Evolutionary conservation across 2,329 filamentous ascomycete genomes (phyloP).

Genomic region (Ophiostoma montium): DNA sequence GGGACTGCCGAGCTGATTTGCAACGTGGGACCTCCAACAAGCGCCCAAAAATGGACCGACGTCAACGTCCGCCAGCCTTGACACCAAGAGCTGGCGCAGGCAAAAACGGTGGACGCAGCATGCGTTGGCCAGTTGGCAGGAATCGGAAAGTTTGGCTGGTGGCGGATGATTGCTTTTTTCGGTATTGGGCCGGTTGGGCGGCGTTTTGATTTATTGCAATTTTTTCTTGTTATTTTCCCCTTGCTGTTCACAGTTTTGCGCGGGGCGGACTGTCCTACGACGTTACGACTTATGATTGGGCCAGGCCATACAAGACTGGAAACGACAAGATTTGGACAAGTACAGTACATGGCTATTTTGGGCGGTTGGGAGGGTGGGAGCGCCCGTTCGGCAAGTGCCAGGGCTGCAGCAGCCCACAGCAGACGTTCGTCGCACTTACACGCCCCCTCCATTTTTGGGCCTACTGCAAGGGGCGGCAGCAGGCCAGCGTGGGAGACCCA

Average conservation of each 20-base stretch:
- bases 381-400: conserved; percentile 16
- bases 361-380: conserved; percentile 9
- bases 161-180: not conserved
- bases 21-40: not conserved
- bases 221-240: not conserved
- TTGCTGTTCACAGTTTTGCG: conserved; percentile 7
- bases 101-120: not conserved
- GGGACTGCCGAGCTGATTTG: not conserved
- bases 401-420: conserved; percentile 17
- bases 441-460: conserved; percentile 7
- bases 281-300: conserved; percentile 43
- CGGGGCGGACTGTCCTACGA: conserved; percentile 28
- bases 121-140: not conserved
- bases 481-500: not conserved
- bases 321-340: conserved; percentile 23
- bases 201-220: conserved; percentile 4
- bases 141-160: not conserved
- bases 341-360: conserved; percentile 24
- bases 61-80: not conserved
- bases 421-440: conserved; percentile 3
- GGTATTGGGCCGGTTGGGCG: conserved; percentile 1
- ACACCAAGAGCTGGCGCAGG: not conserved
- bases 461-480: conserved; percentile 11
- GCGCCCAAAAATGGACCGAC: not conserved
- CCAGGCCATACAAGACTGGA: conserved; percentile 19